Evolutionary conservation across 2,329 filamentous ascomycete genomes (phyloP).

Genomic region (Pezicula carpinea): DNA sequence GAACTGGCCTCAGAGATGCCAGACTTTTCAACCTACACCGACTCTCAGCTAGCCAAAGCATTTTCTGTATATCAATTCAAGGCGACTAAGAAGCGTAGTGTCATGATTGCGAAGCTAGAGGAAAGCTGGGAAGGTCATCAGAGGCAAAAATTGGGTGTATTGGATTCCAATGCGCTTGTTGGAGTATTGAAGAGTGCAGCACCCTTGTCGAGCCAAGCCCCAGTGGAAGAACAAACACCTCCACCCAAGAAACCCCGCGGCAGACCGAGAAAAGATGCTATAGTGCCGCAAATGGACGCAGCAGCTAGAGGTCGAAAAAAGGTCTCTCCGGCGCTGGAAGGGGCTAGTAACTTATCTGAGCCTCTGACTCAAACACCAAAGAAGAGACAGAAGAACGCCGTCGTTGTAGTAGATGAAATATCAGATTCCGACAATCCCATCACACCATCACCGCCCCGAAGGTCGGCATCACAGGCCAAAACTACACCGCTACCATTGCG

Average conservation of each 20-base stretch:
- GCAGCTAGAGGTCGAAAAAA: slow-evolving; percentile 7
- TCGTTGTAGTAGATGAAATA: slow-evolving; percentile 39
- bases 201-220: slow-evolving; percentile 5
- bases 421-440: slow-evolving; percentile 40
- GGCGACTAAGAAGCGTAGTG: slow-evolving; percentile 58
- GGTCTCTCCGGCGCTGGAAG: no score
- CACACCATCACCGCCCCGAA: slow-evolving; percentile 23
- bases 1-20: slow-evolving; percentile 34
- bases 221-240: slow-evolving; percentile 30
- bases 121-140: slow-evolving; percentile 66
- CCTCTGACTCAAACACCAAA: slow-evolving; percentile 25
- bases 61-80: slow-evolving; percentile 68
- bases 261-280: slow-evolving; percentile 35
- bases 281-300: slow-evolving; percentile 7
- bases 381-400: slow-evolving; percentile 19
- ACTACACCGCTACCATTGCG: slow-evolving; percentile 12
- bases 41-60: slow-evolving; percentile 56
- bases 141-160: slow-evolving; percentile 18
- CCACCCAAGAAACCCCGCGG: slow-evolving; percentile 35
- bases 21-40: slow-evolving; percentile 57
- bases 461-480: slow-evolving; percentile 13
- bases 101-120: slow-evolving; percentile 66
- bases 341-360: slow-evolving; percentile 15
- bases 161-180: slow-evolving; percentile 19
- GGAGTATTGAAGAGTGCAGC: slow-evolving; percentile 1